Evolutionary conservation across 1,284 basidiomycete genomes (phyloP).

Genomic region (Ceratorhiza oryzae-sativae): DNA sequence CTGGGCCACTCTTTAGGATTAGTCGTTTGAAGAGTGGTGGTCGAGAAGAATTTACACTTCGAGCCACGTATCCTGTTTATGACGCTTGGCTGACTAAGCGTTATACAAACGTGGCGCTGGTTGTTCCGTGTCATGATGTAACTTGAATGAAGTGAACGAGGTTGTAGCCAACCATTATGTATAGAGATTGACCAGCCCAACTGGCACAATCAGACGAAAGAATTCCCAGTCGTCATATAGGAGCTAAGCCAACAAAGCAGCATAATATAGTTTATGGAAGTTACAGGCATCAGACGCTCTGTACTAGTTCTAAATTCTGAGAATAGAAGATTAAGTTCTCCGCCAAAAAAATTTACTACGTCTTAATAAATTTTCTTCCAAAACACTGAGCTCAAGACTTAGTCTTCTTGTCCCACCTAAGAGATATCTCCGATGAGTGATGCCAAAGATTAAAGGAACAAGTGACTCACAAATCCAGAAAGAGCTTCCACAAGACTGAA

Average conservation of each 20-base stretch:
- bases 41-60: not conserved
- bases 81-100: not conserved
- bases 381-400: not conserved
- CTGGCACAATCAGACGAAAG: no score
- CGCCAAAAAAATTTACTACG: no score
- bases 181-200: no score
- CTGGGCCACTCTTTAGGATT: not conserved
- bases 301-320: no score
- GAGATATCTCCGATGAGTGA: not conserved
- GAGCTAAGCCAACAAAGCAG: no score
- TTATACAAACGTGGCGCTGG: conserved; percentile 5
- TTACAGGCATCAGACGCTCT: no score
- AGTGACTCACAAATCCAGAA: conserved; percentile 75
- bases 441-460: not conserved
- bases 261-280: no score
- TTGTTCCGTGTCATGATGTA: no score
- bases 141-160: no score
- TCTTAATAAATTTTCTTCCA: no score
- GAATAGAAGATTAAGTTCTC: not conserved
- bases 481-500: conserved; percentile 85
- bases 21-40: conserved; percentile 10
- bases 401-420: conserved; percentile 54
- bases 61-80: conserved; percentile 36
- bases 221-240: no score
- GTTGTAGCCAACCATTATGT: no score